Percentiles rank a stretch among this genome's conserved stretches.
phyloP scores from a whole-genome alignment of 495 filamentous ascomycete species.

The Hypomontagnella monticulosa region DNA sequence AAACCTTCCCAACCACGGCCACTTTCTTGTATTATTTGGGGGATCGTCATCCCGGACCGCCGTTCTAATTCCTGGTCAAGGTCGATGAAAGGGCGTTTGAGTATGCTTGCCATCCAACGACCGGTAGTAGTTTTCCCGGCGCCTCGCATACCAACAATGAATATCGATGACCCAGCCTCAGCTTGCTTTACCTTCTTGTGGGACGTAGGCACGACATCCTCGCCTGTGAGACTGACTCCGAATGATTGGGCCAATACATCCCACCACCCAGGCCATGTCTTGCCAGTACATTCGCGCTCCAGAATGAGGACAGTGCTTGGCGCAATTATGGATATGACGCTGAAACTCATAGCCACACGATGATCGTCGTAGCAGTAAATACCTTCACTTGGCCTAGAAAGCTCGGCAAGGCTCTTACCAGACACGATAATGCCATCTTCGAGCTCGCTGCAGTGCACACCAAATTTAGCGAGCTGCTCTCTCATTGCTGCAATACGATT shows the following conservation, averaged over 20 bases:
- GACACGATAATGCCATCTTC: slow-evolving; percentile 92
- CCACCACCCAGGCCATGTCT: slow-evolving; percentile 99
- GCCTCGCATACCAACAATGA: slow-evolving; percentile 97
- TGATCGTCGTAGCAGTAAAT: slow-evolving; percentile 98
- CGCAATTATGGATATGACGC: slow-evolving; percentile 82
- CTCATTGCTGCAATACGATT: slow-evolving; percentile 98
- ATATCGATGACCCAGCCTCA: slow-evolving; percentile 69
- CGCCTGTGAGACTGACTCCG: slow-evolving; percentile 76
- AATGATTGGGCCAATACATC: slow-evolving; percentile 83
- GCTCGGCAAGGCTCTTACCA: slow-evolving; percentile 68
- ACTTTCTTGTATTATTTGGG: slow-evolving; percentile 76
- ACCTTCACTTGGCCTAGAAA: slow-evolving; percentile 70
- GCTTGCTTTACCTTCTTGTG: slow-evolving; percentile 48
- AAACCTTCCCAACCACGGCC: slow-evolving; percentile 88
- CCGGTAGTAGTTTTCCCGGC: slow-evolving; percentile 96
- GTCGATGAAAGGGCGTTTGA: slow-evolving; percentile 83
- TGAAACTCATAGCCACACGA: slow-evolving; percentile 97
- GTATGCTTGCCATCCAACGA: slow-evolving; percentile 76
- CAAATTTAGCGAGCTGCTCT: slow-evolving; percentile 94
- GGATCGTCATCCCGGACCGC: slow-evolving; percentile 76
- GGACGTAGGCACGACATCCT: slow-evolving; percentile 59
- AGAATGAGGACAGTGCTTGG: slow-evolving; percentile 79
- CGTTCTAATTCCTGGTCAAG: slow-evolving; percentile 87
- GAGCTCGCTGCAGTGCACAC: slow-evolving; percentile 84
- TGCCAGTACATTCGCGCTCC: slow-evolving; percentile 92